Evolutionary conservation across 192 early-diverging fungal genomes (phyloP).

Genomic region (Dispira parvispora): DNA sequence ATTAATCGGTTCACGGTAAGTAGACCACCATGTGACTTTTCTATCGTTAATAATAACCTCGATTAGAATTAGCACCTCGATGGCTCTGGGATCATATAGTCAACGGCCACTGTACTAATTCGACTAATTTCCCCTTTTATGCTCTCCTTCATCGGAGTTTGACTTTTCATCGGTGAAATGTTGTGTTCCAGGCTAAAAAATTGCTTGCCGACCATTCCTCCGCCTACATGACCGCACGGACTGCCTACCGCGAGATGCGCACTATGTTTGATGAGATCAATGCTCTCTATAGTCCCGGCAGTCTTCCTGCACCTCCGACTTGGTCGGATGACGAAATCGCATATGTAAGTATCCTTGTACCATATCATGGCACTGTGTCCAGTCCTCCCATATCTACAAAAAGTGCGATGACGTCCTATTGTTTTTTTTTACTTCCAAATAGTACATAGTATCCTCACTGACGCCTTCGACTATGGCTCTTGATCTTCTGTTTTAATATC

Average conservation of each 20-base stretch:
- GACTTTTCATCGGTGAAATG: background rate
- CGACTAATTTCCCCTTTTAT: too few species aligned
- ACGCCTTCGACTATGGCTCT: background rate
- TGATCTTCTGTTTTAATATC: background rate
- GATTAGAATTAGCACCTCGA: too few species aligned
- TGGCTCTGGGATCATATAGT: too few species aligned
- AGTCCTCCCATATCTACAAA: too few species aligned
- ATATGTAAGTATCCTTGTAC: conserved; percentile 12
- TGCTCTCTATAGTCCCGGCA: conserved; percentile 27
- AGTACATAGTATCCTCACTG: background rate
- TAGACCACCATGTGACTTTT: background rate
- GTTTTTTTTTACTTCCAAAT: background rate
- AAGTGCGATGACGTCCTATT: too few species aligned
- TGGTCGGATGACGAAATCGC: conserved; percentile 61
- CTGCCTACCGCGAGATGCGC: conserved; percentile 63
- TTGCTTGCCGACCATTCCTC: conserved; percentile 69
- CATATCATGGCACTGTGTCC: too few species aligned
- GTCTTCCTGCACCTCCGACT: conserved; percentile 53
- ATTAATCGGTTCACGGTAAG: conserved; percentile 68
- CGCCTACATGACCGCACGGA: conserved; percentile 87
- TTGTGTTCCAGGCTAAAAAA: conserved; percentile 60
- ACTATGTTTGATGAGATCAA: conserved; percentile 63
- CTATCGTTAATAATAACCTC: too few species aligned
- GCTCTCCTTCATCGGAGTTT: background rate
- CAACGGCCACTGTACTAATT: too few species aligned